phyloP scores from a whole-genome alignment of 2,329 filamentous ascomycete species.

The Zopfia rhizophila region DNA sequence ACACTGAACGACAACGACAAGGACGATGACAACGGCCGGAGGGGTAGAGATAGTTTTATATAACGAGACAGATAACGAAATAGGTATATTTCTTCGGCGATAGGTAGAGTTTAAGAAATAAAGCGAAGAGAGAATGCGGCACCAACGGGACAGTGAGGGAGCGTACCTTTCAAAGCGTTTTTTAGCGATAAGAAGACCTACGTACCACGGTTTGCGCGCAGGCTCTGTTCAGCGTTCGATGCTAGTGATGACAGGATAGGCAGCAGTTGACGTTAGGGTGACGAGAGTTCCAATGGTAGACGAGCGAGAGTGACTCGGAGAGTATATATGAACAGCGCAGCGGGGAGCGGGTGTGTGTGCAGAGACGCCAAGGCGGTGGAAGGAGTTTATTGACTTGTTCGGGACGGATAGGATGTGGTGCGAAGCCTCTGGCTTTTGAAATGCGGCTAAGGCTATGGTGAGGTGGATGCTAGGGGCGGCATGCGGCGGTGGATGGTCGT shows the following conservation, averaged over 20 bases:
- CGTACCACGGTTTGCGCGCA: too few species aligned
- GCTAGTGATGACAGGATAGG: background rate
- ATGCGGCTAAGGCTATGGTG: conserved; percentile 49
- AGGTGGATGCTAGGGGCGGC: conserved; percentile 46
- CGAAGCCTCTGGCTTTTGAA: conserved; percentile 48
- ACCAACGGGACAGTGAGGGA: too few species aligned
- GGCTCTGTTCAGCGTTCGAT: too few species aligned
- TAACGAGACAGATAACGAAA: too few species aligned
- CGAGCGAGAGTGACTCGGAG: conserved; percentile 35
- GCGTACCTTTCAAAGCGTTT: too few species aligned
- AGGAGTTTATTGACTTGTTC: conserved; percentile 47
- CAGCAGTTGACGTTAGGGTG: conserved; percentile 23
- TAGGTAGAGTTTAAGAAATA: too few species aligned
- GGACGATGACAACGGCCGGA: too few species aligned
- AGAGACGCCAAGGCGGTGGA: conserved; percentile 42
- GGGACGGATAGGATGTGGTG: conserved; percentile 42
- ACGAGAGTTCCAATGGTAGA: conserved; percentile 37
- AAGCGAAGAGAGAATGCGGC: too few species aligned
- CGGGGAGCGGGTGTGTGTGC: conserved; percentile 36
- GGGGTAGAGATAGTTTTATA: too few species aligned
- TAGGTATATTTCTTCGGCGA: too few species aligned
- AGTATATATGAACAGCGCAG: conserved; percentile 48
- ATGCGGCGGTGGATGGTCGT: conserved; percentile 43
- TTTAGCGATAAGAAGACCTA: too few species aligned
- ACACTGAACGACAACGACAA: too few species aligned